Conservation (phyloP, 192 early-diverging fungal species). For the Backusella tarrabulga region DNA sequence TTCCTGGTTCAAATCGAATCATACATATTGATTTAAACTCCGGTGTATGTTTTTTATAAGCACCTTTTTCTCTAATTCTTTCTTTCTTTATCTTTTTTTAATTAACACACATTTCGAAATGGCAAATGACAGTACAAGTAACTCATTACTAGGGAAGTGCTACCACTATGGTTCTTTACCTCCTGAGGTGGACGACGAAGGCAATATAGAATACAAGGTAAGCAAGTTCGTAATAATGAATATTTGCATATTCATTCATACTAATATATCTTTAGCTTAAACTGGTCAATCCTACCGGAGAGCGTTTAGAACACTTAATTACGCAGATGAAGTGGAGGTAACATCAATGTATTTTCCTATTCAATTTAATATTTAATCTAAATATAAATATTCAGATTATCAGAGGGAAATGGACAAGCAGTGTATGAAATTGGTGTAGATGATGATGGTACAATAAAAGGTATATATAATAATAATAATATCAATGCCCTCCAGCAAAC, state of each 20-base stretch:
- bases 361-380: too few relatives aligned
- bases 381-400: constrained; percentile 41
- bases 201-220: constrained; percentile 91
- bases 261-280: constrained; percentile 54
- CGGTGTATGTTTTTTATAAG: background rate
- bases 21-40: background rate
- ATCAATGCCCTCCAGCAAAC: constrained; percentile 27
- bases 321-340: constrained; percentile 91
- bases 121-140: background rate
- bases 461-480: constrained; percentile 26
- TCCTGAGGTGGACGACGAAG: constrained; percentile 79
- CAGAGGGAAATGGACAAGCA: constrained; percentile 85
- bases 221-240: background rate
- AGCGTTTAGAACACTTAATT: constrained; percentile 80
- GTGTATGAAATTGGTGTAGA: constrained; percentile 89
- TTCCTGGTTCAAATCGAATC: background rate
- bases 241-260: too few relatives aligned
- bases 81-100: background rate
- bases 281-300: constrained; percentile 60
- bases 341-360: background rate
- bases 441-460: constrained; percentile 81
- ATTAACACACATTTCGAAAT: background rate
- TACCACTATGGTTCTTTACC: constrained; percentile 47
- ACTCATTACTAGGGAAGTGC: background rate
- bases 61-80: background rate